These are phyloP conservation scores for Sporothrix luriei DNA, from an alignment of 2,329 filamentous ascomycete species.

Conservation along the genomic window DNA sequence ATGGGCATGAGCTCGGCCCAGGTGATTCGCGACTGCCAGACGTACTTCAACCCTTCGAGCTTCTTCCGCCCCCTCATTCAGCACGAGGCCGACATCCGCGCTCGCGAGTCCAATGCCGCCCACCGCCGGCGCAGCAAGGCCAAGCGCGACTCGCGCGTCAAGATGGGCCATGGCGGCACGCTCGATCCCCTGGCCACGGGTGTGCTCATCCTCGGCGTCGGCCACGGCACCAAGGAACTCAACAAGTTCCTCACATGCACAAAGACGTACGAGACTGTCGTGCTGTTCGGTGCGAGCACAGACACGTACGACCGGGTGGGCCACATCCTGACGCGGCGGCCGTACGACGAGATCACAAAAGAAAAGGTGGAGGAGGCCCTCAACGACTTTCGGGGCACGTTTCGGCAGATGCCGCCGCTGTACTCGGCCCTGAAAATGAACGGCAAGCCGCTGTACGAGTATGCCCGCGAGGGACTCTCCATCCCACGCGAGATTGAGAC, in stretches of 20 bases:
- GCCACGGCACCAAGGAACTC: constrained; percentile 82
- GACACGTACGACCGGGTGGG: constrained; percentile 90
- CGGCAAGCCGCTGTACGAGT: constrained; percentile 94
- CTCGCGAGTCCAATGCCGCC: constrained; percentile 58
- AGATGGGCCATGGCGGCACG: constrained; percentile 95
- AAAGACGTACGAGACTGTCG: constrained; percentile 87
- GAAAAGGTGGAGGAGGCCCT: constrained; percentile 77
- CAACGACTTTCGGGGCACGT: constrained; percentile 74
- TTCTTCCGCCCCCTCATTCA: constrained; percentile 75
- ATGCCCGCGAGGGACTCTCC: constrained; percentile 84
- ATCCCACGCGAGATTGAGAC: constrained; percentile 83
- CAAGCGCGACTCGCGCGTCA: constrained; percentile 70
- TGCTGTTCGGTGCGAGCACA: constrained; percentile 88
- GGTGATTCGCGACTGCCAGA: constrained; percentile 84
- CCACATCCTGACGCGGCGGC: constrained; percentile 73
- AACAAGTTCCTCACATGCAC: constrained; percentile 80
- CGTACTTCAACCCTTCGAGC: constrained; percentile 76
- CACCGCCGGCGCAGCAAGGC: constrained; percentile 62
- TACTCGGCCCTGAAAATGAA: constrained; percentile 93
- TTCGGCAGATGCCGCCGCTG: constrained; percentile 86
- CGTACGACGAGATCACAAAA: constrained; percentile 79
- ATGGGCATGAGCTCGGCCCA: constrained; percentile 84
- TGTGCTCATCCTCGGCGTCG: constrained; percentile 85
- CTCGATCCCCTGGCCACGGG: constrained; percentile 93
- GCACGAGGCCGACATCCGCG: constrained; percentile 57